Evolutionary conservation across 192 early-diverging fungal genomes (phyloP).

Genomic region (Linnemannia elongata): DNA sequence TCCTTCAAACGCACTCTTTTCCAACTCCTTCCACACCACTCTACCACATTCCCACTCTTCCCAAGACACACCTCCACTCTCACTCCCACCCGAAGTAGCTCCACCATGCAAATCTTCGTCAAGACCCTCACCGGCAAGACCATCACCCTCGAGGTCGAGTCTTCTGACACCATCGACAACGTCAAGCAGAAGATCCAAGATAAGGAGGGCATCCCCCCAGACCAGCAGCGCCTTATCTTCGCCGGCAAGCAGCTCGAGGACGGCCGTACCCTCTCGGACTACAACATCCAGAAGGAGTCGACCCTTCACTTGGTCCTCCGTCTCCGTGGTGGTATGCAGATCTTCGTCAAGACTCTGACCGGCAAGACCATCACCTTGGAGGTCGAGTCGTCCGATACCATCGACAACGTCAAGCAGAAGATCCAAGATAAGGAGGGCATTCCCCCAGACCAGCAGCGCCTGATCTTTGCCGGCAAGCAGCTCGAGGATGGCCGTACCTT

Average conservation of each 20-base stretch:
- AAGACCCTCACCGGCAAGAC: conserved; percentile 86
- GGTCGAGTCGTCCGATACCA: conserved; percentile 80
- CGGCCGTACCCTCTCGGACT: conserved; percentile 77
- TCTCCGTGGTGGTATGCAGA: conserved; percentile 79
- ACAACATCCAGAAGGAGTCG: conserved; percentile 83
- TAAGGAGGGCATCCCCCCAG: conserved; percentile 83
- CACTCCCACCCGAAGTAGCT: neutral
- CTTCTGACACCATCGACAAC: conserved; percentile 83
- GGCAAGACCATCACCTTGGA: conserved; percentile 96
- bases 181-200: conserved; percentile 89
- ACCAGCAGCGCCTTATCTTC: conserved; percentile 87
- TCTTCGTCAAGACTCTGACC: conserved; percentile 90
- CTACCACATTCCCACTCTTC: neutral
- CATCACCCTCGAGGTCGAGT: conserved; percentile 82
- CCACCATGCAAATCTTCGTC: conserved; percentile 80
- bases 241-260: conserved; percentile 86
- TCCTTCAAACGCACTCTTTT: neutral
- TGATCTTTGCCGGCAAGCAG: conserved; percentile 87
- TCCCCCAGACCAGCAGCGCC: conserved; percentile 83
- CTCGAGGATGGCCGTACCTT: conserved; percentile 83
- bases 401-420: conserved; percentile 88
- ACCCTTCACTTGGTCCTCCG: conserved; percentile 79
- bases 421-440: conserved; percentile 89
- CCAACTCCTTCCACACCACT: conserved; percentile 3
- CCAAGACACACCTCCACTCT: neutral